phyloP scores from a whole-genome alignment of 352 stramenopile species.

The Aphanomyces euteiches region DNA sequence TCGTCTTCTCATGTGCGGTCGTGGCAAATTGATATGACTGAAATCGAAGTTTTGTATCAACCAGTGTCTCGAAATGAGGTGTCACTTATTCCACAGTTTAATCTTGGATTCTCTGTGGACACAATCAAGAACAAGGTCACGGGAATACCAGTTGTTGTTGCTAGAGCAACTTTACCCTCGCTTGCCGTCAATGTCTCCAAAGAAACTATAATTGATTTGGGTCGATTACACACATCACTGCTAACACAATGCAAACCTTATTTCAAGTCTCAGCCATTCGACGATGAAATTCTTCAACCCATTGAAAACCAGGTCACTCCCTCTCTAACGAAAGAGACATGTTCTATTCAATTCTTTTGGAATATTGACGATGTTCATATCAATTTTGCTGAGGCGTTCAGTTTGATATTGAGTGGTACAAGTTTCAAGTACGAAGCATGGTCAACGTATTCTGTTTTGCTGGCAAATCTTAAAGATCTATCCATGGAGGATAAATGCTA shows the following conservation, averaged over 20 bases:
- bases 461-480: conserved; percentile 10
- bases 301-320: too few relatives aligned
- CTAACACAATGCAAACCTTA: conserved; percentile 33
- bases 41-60: conserved; percentile 60
- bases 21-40: conserved; percentile 60
- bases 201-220: conserved; percentile 49
- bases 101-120: conserved; percentile 3
- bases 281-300: too few relatives aligned
- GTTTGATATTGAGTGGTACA: conserved; percentile 6
- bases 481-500: conserved; percentile 19
- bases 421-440: conserved; percentile 20
- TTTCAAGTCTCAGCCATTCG: background rate
- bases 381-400: conserved; percentile 23
- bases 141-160: background rate
- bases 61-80: conserved; percentile 13
- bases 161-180: conserved; percentile 39
- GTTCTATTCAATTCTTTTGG: background rate
- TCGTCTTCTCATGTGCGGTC: conserved; percentile 36
- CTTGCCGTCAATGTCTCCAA: conserved; percentile 50
- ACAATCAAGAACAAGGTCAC: conserved; percentile 1
- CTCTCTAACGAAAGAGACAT: too few relatives aligned
- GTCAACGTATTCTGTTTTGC: background rate
- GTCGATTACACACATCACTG: conserved; percentile 54
- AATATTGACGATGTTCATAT: conserved; percentile 14
- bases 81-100: conserved; percentile 22